Conservation (phyloP, 2,329 filamentous ascomycete species). For the Paraphaeosphaeria sporulosa region DNA sequence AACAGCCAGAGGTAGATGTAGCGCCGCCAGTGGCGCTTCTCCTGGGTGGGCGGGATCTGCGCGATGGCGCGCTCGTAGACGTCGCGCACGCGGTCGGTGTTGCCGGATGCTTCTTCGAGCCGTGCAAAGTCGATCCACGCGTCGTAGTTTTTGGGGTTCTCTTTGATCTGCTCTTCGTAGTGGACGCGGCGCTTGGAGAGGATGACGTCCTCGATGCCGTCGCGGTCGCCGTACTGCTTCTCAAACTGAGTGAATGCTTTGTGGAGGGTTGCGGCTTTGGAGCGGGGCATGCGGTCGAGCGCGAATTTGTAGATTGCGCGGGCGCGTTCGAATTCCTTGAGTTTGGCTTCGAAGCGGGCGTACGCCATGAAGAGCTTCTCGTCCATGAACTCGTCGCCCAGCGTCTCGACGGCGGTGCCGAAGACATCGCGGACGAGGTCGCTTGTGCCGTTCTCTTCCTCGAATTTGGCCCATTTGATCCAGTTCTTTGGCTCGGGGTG, state of each 20-base stretch:
- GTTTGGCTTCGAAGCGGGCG: constrained; percentile 90
- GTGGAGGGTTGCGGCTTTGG: constrained; percentile 83
- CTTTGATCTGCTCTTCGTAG: constrained; percentile 93
- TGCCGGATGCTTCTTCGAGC: constrained; percentile 84
- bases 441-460: constrained; percentile 92
- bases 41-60: constrained; percentile 91
- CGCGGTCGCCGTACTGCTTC: constrained; percentile 93
- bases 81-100: constrained; percentile 84
- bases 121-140: constrained; percentile 95
- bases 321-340: constrained; percentile 94
- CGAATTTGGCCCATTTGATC: constrained; percentile 98
- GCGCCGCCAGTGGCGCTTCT: constrained; percentile 95
- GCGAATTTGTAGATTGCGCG: constrained; percentile 97
- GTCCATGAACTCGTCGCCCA: constrained; percentile 95
- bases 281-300: constrained; percentile 87
- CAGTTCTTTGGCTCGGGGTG: constrained; percentile 95
- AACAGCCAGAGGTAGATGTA: constrained; percentile 99
- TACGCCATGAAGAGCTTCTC: constrained; percentile 96
- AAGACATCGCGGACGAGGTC: constrained; percentile 93
- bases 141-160: constrained; percentile 97
- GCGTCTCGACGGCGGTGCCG: constrained; percentile 82
- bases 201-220: constrained; percentile 94
- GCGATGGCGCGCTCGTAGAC: constrained; percentile 96
- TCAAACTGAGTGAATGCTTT: constrained; percentile 97
- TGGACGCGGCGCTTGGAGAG: constrained; percentile 90